Conservation (phyloP, 1,139 yeast genomes). For the Sporopachydermia cereana region DNA sequence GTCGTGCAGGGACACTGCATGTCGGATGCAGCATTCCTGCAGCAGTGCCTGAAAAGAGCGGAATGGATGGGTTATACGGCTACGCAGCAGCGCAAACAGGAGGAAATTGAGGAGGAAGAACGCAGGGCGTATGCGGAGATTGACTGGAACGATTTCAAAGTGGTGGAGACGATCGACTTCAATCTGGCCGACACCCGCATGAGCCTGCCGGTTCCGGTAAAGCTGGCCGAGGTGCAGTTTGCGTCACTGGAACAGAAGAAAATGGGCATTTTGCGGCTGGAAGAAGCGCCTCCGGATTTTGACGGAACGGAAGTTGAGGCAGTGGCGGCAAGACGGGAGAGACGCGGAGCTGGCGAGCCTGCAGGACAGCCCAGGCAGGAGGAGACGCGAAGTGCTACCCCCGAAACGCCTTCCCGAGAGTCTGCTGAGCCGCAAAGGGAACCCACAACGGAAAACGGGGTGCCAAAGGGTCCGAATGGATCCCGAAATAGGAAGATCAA, state of each 20-base stretch:
- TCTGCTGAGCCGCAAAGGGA: neutral
- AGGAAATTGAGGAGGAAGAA: constrained; percentile 27
- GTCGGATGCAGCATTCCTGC: constrained; percentile 29
- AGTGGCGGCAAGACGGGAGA: constrained; percentile 8
- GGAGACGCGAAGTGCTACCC: neutral
- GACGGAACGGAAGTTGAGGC: constrained; percentile 12
- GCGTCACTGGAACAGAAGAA: constrained; percentile 44
- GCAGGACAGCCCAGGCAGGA: neutral
- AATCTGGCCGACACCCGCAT: constrained; percentile 52
- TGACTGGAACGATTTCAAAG: constrained; percentile 77
- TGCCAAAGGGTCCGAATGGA: neutral
- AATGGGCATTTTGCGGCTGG: constrained; percentile 20
- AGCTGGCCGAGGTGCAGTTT: constrained; percentile 47
- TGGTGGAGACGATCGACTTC: constrained; percentile 61
- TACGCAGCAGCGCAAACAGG: constrained; percentile 22
- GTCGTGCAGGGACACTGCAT: constrained; percentile 16
- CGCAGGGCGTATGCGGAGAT: constrained; percentile 54
- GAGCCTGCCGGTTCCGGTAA: constrained; percentile 50
- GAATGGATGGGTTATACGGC: constrained; percentile 35
- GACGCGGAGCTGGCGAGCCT: constrained; percentile 6
- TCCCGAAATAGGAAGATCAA: constrained; percentile 44
- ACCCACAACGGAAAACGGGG: neutral
- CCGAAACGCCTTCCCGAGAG: neutral
- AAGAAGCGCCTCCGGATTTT: constrained; percentile 30
- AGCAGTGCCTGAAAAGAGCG: constrained; percentile 46